These are phyloP conservation scores for Sclerotinia glacialis DNA, from an alignment of 2,329 filamentous ascomycete species.

Conservation along the genomic window DNA sequence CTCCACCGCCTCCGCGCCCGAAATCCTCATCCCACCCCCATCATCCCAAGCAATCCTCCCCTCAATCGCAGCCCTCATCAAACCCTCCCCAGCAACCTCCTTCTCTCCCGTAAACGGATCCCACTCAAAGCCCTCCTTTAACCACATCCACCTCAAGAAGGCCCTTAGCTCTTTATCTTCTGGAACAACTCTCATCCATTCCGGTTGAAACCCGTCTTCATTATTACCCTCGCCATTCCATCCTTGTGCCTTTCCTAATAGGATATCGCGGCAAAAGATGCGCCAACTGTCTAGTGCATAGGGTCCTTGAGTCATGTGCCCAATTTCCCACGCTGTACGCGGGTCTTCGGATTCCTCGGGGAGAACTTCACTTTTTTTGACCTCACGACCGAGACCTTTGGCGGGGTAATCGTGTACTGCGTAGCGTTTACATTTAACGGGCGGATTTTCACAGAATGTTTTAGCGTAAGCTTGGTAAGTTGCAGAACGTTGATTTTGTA, in stretches of 20 bases:
- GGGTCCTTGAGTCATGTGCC: conserved; percentile 74
- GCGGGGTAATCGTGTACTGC: conserved; percentile 55
- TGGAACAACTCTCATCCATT: conserved; percentile 86
- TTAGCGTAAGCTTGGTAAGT: conserved; percentile 69
- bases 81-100: conserved; percentile 49
- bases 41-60: conserved; percentile 49
- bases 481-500: conserved; percentile 64
- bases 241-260: conserved; percentile 63
- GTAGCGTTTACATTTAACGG: conserved; percentile 55
- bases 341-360: conserved; percentile 42
- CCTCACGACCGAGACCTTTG: conserved; percentile 48
- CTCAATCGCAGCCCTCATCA: conserved; percentile 56
- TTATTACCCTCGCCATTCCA: conserved; percentile 67
- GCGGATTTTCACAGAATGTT: conserved; percentile 61
- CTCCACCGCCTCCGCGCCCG: conserved; percentile 39
- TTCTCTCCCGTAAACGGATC: conserved; percentile 67
- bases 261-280: conserved; percentile 82
- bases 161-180: conserved; percentile 86
- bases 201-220: conserved; percentile 64
- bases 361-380: conserved; percentile 48
- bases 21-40: conserved; percentile 40
- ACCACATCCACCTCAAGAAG: conserved; percentile 88
- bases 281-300: conserved; percentile 90
- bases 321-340: conserved; percentile 69
- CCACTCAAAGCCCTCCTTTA: conserved; percentile 82